phyloP scores from a whole-genome alignment of 257 asterid genomes.

The Rauvolfia tetraphylla region DNA sequence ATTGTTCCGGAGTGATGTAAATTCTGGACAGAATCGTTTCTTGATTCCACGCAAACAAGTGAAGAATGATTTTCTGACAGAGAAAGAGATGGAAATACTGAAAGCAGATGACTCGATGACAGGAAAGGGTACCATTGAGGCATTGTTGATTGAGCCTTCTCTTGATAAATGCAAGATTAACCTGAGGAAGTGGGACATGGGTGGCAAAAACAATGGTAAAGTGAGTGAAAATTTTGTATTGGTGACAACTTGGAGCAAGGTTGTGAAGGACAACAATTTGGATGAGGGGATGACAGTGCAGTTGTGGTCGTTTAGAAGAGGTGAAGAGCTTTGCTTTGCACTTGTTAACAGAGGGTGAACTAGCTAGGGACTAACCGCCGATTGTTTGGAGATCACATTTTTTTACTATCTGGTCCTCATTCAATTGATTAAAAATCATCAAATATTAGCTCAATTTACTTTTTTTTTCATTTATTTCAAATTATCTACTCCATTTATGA shows the following conservation, averaged over 20 bases:
- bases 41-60: background rate
- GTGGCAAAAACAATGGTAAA: background rate
- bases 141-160: constrained; percentile 1
- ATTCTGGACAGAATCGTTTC: background rate
- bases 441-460: too few relatives aligned
- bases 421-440: too few relatives aligned
- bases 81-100: background rate
- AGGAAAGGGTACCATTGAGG: background rate
- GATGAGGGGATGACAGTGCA: background rate
- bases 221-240: constrained; percentile 10
- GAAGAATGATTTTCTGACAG: background rate
- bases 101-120: background rate
- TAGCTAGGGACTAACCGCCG: too few relatives aligned
- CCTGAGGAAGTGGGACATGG: constrained; percentile 11
- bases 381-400: too few relatives aligned
- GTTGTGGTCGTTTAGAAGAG: constrained; percentile 11
- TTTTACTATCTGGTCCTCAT: too few relatives aligned
- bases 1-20: background rate
- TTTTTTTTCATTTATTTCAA: too few relatives aligned
- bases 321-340: background rate
- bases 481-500: too few relatives aligned
- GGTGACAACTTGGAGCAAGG: constrained; percentile 7
- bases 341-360: background rate
- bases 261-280: background rate
- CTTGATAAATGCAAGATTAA: background rate